Evolutionary conservation across 768 basidiomycete species (phyloP).

Genomic region (Lactarius indigo): DNA sequence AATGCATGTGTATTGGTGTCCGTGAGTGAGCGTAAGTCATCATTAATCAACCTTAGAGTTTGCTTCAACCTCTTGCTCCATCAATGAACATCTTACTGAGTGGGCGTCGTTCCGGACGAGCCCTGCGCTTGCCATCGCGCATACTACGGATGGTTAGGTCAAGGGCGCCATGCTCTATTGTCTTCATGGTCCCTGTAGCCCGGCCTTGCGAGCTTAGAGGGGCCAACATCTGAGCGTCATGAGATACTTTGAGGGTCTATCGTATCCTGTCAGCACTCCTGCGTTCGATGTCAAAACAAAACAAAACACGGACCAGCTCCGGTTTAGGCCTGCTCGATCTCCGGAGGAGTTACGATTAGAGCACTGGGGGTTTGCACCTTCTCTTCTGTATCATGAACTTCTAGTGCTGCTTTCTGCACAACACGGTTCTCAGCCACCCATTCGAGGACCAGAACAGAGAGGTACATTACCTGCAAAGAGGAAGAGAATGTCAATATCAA

Average conservation of each 20-base stretch:
- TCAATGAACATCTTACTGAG: slow-evolving; percentile 82
- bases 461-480: slow-evolving; percentile 54
- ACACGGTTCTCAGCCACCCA: background rate
- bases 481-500: slow-evolving; percentile 71
- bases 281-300: background rate
- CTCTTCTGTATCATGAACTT: slow-evolving; percentile 51
- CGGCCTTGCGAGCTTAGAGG: slow-evolving; percentile 40
- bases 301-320: slow-evolving; percentile 17
- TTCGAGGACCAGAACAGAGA: background rate
- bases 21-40: background rate
- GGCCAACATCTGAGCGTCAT: slow-evolving; percentile 30
- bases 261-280: background rate
- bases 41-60: slow-evolving; percentile 29
- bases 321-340: slow-evolving; percentile 13
- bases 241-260: slow-evolving; percentile 44
- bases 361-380: background rate
- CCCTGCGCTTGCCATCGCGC: slow-evolving; percentile 58
- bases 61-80: slow-evolving; percentile 39
- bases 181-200: slow-evolving; percentile 41
- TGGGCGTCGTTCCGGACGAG: slow-evolving; percentile 46
- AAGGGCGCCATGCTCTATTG: slow-evolving; percentile 72
- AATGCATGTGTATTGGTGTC: background rate
- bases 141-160: slow-evolving; percentile 84
- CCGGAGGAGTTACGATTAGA: slow-evolving; percentile 19
- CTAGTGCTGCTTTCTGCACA: slow-evolving; percentile 64